Evolutionary conservation across 306 rosid genomes (phyloP).

Genomic region (Argentina anserina): DNA sequence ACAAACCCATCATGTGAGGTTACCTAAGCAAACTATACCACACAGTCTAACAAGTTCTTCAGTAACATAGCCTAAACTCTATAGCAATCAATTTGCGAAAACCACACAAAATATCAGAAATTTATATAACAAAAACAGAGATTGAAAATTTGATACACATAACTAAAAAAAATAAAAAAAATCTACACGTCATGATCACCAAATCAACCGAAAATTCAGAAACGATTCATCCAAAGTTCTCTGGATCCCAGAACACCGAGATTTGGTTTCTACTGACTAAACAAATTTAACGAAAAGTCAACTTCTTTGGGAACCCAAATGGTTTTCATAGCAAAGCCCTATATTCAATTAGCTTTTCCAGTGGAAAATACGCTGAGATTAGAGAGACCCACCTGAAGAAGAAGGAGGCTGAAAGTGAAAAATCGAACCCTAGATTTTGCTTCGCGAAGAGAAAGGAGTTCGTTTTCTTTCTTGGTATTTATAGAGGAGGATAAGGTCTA

Average conservation of each 20-base stretch:
- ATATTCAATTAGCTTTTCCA: not conserved
- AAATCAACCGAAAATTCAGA: not conserved
- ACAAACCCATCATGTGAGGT: not conserved
- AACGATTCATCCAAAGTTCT: not conserved
- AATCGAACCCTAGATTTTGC: constrained; percentile 39
- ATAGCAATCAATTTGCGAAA: not conserved
- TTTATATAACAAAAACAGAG: not conserved
- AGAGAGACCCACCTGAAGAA: constrained; percentile 30
- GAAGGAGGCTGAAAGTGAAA: not conserved
- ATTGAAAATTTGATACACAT: not conserved
- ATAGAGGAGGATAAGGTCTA: constrained; percentile 13
- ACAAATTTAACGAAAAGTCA: no score
- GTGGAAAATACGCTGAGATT: not conserved
- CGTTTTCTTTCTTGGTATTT: not conserved
- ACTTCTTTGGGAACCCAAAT: not conserved
- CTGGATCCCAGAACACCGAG: not conserved
- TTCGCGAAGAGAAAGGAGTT: not conserved
- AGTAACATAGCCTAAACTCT: not conserved
- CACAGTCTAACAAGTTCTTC: no score
- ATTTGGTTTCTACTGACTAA: not conserved
- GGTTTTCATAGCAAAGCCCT: not conserved
- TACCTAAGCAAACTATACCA: not conserved
- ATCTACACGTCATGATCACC: not conserved
- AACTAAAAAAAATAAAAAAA: not conserved
- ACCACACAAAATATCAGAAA: not conserved